phyloP scores from a whole-genome alignment of 805 yeast species.

The Scheffersomyces spartinae region DNA sequence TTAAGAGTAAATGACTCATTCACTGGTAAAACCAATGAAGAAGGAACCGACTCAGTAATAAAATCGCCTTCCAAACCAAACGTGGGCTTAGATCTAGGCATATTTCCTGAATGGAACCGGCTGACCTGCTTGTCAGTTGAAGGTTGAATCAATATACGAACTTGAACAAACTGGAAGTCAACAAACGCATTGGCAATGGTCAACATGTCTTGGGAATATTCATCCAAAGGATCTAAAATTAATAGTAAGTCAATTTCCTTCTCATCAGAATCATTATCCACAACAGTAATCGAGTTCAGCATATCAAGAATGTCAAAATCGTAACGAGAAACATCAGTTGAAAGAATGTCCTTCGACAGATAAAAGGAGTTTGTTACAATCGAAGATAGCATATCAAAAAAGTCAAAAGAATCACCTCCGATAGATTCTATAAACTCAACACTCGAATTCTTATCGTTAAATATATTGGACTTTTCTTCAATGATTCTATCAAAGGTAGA shows the following conservation, averaged over 20 bases:
- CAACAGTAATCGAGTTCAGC: constrained; percentile 15
- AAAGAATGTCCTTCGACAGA: constrained; percentile 26
- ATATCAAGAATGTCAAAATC: constrained; percentile 27
- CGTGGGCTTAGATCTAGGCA: constrained; percentile 17
- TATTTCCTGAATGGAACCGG: constrained; percentile 45
- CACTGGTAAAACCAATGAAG: constrained; percentile 37
- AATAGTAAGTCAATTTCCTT: constrained; percentile 45
- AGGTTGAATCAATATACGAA: constrained; percentile 52
- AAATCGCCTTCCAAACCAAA: constrained; percentile 18
- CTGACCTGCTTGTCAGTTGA: constrained; percentile 36
- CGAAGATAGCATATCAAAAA: constrained; percentile 37
- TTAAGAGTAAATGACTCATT: constrained; percentile 40
- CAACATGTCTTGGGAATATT: constrained; percentile 51
- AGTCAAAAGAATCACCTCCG: constrained; percentile 25
- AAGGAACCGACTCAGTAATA: constrained; percentile 8
- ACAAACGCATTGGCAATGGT: constrained; percentile 31
- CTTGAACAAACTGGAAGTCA: constrained; percentile 37
- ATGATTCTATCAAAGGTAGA: too few species aligned
- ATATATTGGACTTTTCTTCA: too few species aligned
- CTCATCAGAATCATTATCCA: constrained; percentile 7
- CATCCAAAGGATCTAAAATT: constrained; percentile 63
- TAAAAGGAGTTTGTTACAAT: constrained; percentile 33
- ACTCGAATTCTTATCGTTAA: too few species aligned
- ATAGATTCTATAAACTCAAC: too few species aligned
- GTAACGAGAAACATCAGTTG: constrained; percentile 33